Evolutionary conservation across 2,329 filamentous ascomycete species (phyloP), one percentile per base, ranked within the genome.

Genomic region (Acephala macrosclerotiorum): DNA sequence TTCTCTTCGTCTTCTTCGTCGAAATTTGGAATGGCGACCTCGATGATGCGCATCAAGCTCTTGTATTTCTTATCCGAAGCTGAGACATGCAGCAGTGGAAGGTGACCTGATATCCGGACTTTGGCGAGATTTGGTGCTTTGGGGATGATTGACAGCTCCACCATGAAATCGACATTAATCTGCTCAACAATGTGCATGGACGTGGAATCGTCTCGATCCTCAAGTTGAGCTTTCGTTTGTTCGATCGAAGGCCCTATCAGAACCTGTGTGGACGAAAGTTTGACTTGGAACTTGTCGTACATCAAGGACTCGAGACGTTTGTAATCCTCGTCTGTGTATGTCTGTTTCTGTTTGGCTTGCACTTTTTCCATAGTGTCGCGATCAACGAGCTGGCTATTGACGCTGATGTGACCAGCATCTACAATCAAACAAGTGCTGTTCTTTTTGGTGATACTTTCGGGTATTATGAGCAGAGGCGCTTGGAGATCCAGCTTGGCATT

Each of bases 61-160:
- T 98, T 99, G 82, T 99, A 99, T 77, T 99, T 99, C 42, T 89
- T 89, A 74, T 99, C 96, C 0, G 96, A 98, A 42, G 96, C 90
- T 0, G 92, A 92, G 12, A 92, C 96, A 77, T 98, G 95, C 0
- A 99, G 84, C 60, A 98, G 89, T 0, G 96, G 96, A 61, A 99
- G 83, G 73, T 96, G 93, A 1, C 96, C 96, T 1, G 94, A 96
- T 38, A 99, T 88, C 67, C 93, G 91, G 71, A 97, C 90, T 74
- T 96, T 96, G 16, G 96, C 96, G 58, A 99, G 82, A 69, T 97
- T 96, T 0, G 95, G 91, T 0, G 93, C 93, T 76, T 97, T 97
- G 0, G 96, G 96, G n/a, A 99, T 83, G 71, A 99, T 99, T 8
- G 94, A 99, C 22, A 92, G 91, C 77, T 97, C 94, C n/a, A 99